Conservation (phyloP, 768 basidiomycete species). For the Boletus rubescentipes region DNA sequence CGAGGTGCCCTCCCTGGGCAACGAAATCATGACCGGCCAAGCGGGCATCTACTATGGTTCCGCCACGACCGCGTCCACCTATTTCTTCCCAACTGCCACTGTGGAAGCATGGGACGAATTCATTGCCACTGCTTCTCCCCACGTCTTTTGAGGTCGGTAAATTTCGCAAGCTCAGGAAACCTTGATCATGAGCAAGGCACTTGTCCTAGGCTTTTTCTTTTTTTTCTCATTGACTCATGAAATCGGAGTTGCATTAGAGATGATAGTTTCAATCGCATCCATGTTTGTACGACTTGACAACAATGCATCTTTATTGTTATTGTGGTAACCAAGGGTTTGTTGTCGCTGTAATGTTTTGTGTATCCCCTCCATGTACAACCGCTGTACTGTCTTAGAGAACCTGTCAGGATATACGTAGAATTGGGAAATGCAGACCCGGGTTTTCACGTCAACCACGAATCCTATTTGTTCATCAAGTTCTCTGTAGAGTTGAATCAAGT, state of each 20-base stretch:
- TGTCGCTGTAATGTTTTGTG: background rate
- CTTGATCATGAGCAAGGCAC: background rate
- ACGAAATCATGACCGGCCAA: conserved; percentile 51
- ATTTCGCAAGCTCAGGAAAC: too few relatives aligned
- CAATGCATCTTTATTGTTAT: conserved; percentile 2
- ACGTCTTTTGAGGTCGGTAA: too few relatives aligned
- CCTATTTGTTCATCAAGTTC: too few relatives aligned
- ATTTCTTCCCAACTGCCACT: conserved; percentile 54
- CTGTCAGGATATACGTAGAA: background rate
- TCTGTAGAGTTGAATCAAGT: too few relatives aligned
- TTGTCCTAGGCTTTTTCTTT: background rate
- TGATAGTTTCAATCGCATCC: background rate
- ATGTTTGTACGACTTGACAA: background rate
- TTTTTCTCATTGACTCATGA: background rate
- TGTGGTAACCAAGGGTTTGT: background rate
- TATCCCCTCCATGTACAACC: background rate
- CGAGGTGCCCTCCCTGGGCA: conserved; percentile 44
- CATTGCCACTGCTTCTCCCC: conserved; percentile 39
- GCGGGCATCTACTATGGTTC: conserved; percentile 57
- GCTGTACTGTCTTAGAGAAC: background rate
- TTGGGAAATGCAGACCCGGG: too few relatives aligned
- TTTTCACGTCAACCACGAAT: too few relatives aligned
- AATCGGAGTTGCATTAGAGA: background rate
- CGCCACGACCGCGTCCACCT: conserved; percentile 49
- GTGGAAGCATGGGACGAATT: conserved; percentile 56